Base-by-base conservation (phyloP, 768 basidiomycete genomes). In the Leccinum olivaceopallidum region DNA sequence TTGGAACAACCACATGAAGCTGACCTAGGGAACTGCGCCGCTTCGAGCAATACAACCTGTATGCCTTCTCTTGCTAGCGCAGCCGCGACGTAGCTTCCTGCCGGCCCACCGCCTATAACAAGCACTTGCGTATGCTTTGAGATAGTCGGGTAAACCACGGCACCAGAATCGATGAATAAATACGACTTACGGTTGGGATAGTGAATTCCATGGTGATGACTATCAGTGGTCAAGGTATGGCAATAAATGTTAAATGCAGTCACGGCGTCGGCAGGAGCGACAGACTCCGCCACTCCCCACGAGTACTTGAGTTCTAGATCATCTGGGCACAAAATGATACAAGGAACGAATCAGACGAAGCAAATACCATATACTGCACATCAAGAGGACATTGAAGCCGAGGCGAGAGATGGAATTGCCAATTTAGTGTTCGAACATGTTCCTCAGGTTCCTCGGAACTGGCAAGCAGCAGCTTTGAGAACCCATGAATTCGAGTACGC, bases 91-190 rank as follows among this genome's bases (percentile, higher is more conserved):
- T 81, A 86, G 62, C 78, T 79, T 30, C 86, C 86, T 7, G 78
- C 81, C 1, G 86, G 86, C 16, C 85, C 86, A 53, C 86, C 85
- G 9, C 85, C 85, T 13, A 87, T 71, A 34, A 87, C 80, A 44
- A 83, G 79, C 10, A 73, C 67, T 32, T 73, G 70, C 0, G 66
- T 37, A 14, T 65, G 73, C 72, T 73, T 53, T 24, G 37, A 28
- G 50, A 37, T 3, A 13, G 26, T 6, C n/a, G 42, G 10, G 57
- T 59, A 12, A 59, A 37, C 4, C 26, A 50, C 12, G 8, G 20
- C 37, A 20, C 48, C 24, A 47, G 13, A 30, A 0, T 13, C n/a
- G 49, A 18, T 2, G 42, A 44, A n/a, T 5, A 12, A 32, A 13
- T 47, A 13, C 12, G 20, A 20, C 44, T 71, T 63, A 74, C 71